Conservation (phyloP, 805 yeast species). For the Yarrowia sp. region DNA sequence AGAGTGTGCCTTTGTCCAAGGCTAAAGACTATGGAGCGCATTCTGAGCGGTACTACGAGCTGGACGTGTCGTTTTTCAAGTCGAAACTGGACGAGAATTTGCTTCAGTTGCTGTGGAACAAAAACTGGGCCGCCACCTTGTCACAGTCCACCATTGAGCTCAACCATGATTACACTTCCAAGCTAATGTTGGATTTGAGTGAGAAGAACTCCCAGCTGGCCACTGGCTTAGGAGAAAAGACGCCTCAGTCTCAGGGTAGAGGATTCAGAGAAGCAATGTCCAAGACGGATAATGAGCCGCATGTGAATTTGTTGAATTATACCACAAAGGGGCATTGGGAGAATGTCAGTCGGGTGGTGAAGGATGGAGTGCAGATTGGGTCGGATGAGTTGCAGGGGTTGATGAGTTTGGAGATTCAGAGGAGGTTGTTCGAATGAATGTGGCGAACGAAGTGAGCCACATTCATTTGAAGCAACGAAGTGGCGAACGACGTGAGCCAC, state of each 20-base stretch:
- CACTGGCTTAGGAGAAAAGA: background rate
- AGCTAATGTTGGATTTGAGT: slow-evolving; percentile 36
- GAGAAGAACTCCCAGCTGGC: slow-evolving; percentile 32
- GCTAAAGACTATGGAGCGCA: slow-evolving; percentile 68
- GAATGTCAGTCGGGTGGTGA: background rate
- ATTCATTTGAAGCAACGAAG: no score
- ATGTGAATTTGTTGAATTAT: slow-evolving; percentile 3
- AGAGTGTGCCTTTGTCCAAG: slow-evolving; percentile 49
- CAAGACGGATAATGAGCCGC: slow-evolving; percentile 18
- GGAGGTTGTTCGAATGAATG: background rate
- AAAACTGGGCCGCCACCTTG: slow-evolving; percentile 49
- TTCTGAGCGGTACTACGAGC: slow-evolving; percentile 63
- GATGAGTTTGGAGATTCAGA: slow-evolving; percentile 33
- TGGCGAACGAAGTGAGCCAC: no score
- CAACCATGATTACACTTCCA: slow-evolving; percentile 35
- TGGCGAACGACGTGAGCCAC: no score
- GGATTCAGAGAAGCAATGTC: slow-evolving; percentile 15
- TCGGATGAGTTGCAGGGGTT: slow-evolving; percentile 36
- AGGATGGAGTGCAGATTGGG: slow-evolving; percentile 29
- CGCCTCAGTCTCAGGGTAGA: slow-evolving; percentile 1
- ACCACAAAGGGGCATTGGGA: slow-evolving; percentile 20
- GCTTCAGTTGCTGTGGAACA: slow-evolving; percentile 45
- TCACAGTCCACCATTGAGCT: slow-evolving; percentile 36
- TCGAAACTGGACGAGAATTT: slow-evolving; percentile 51
- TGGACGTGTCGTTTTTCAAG: slow-evolving; percentile 60